Conservation (phyloP, 2,329 filamentous ascomycete species). For the Alternaria sp. region DNA sequence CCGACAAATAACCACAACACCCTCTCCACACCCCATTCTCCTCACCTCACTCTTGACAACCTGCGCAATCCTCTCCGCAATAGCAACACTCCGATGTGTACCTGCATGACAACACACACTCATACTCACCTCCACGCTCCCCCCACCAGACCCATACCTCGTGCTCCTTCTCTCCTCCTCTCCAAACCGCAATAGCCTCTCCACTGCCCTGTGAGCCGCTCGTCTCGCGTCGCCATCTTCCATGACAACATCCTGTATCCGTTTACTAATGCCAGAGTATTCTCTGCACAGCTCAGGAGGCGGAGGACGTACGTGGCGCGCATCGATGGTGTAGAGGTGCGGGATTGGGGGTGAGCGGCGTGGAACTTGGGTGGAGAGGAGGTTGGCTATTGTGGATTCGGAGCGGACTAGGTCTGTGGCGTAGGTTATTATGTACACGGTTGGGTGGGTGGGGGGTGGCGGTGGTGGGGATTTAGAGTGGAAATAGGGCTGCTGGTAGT, state of each 20-base stretch:
- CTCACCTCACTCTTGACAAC: slow-evolving; percentile 26
- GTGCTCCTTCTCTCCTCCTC: neutral
- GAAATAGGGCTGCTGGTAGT: neutral
- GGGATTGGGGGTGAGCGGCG: slow-evolving; percentile 16
- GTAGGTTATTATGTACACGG: slow-evolving; percentile 38
- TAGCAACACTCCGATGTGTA: slow-evolving; percentile 44
- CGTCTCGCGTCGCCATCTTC: slow-evolving; percentile 22
- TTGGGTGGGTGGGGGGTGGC: slow-evolving; percentile 16
- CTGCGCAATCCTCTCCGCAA: slow-evolving; percentile 39
- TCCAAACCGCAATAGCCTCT: slow-evolving; percentile 19
- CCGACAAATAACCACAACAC: slow-evolving; percentile 33
- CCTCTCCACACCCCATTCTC: slow-evolving; percentile 16
- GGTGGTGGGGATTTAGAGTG: neutral
- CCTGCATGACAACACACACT: slow-evolving; percentile 38
- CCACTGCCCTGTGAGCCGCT: slow-evolving; percentile 22
- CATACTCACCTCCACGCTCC: slow-evolving; percentile 16
- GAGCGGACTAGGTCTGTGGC: slow-evolving; percentile 14
- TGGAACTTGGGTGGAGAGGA: slow-evolving; percentile 28
- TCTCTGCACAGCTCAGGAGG: slow-evolving; percentile 18
- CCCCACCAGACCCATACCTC: slow-evolving; percentile 11
- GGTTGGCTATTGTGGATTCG: slow-evolving; percentile 1
- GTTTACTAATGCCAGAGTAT: slow-evolving; percentile 33
- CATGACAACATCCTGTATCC: slow-evolving; percentile 36
- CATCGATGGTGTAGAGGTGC: slow-evolving; percentile 39
- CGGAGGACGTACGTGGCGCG: slow-evolving; percentile 23